A percentile compares a stretch with the other conserved stretches of the same genome.
Evolutionary conservation across 2,329 filamentous ascomycete genomes (phyloP).

Genomic region (Lanzia echinophila): DNA sequence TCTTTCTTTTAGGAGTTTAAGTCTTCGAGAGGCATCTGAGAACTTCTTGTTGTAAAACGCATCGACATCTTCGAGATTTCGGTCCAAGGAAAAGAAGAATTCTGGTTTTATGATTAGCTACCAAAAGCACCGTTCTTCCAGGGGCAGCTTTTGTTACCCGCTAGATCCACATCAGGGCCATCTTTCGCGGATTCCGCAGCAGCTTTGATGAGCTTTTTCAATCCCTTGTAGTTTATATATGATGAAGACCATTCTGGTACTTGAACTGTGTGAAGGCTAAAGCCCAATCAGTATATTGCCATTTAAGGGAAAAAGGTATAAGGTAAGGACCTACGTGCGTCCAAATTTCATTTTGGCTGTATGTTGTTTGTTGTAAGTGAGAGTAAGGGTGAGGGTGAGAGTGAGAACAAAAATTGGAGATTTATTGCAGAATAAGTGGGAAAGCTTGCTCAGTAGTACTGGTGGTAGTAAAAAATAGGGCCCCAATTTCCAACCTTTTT

Average conservation of each 20-base stretch:
- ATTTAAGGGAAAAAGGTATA: not conserved
- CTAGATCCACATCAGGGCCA: constrained; percentile 76
- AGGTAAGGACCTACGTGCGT: constrained; percentile 44
- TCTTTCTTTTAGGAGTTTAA: constrained; percentile 80
- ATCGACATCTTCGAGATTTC: constrained; percentile 95
- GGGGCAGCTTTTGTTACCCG: constrained; percentile 58
- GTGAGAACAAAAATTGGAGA: not conserved
- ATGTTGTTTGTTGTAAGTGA: not conserved
- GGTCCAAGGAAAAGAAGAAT: constrained; percentile 94
- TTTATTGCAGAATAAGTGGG: not conserved
- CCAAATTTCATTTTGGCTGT: constrained; percentile 58
- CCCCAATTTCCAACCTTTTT: not conserved
- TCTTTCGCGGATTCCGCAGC: constrained; percentile 58
- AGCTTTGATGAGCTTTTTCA: constrained; percentile 91
- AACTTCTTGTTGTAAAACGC: constrained; percentile 96
- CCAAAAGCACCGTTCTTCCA: constrained; percentile 20
- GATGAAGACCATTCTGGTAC: constrained; percentile 79
- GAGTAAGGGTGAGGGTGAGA: not conserved
- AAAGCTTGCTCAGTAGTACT: too few relatives aligned
- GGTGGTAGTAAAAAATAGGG: too few relatives aligned
- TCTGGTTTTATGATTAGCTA: constrained; percentile 46
- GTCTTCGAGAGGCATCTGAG: constrained; percentile 71
- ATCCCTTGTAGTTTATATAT: constrained; percentile 83
- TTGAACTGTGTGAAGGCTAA: constrained; percentile 68
- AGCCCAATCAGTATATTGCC: not conserved